Percentiles rank a stretch among this genome's conserved stretches.
These are phyloP conservation scores for Clavariopsis aquatica DNA, from an alignment of 495 filamentous ascomycete species.

Conservation along the genomic window DNA sequence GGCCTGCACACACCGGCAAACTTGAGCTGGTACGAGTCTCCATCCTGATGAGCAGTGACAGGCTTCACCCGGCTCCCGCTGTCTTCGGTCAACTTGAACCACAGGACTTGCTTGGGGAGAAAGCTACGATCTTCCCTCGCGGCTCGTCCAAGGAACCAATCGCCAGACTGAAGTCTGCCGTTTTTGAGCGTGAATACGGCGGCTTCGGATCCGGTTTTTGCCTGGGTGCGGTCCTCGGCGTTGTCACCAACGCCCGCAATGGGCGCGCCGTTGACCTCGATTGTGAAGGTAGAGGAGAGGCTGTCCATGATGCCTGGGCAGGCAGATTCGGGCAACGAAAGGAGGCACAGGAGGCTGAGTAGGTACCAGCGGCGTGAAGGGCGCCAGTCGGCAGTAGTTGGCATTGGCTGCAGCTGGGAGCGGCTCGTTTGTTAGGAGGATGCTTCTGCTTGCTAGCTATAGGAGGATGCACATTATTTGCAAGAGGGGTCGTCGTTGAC, in stretches of 20 bases:
- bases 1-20: slow-evolving; percentile 8
- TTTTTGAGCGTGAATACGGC: slow-evolving; percentile 16
- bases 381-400: too few relatives aligned
- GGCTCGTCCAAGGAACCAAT: slow-evolving; percentile 9
- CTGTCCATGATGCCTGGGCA: slow-evolving; percentile 3
- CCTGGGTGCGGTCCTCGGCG: slow-evolving; percentile 4
- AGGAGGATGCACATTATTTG: too few relatives aligned
- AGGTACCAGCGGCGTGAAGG: not conserved
- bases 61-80: not conserved
- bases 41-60: slow-evolving; percentile 2
- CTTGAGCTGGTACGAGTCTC: slow-evolving; percentile 1
- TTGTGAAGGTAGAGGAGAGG: slow-evolving; percentile 15
- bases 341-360: not conserved
- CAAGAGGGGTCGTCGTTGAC: not conserved
- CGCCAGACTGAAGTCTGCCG: slow-evolving; percentile 10
- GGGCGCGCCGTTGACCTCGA: slow-evolving; percentile 7
- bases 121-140: slow-evolving; percentile 2
- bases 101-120: slow-evolving; percentile 11
- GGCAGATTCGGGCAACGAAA: not conserved
- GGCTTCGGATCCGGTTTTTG: slow-evolving; percentile 13
- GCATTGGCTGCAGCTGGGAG: too few relatives aligned
- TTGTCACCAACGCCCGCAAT: not conserved
- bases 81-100: not conserved
- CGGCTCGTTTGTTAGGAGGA: too few relatives aligned
- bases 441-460: too few relatives aligned